phyloP scores from a whole-genome alignment of 805 yeast genomes.

The Hanseniaspora singularis region DNA sequence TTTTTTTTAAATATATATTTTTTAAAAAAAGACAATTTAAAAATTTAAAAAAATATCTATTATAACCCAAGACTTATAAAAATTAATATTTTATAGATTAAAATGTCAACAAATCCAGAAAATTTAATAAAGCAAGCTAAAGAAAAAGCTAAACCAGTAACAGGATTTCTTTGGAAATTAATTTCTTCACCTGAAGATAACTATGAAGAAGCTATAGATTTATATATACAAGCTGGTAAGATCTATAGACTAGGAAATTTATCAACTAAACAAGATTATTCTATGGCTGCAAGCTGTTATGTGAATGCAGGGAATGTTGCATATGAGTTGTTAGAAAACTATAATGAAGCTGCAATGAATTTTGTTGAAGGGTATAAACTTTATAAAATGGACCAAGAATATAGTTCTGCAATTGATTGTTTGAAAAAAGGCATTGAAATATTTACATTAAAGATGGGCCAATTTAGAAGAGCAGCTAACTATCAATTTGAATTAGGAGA shows the following conservation, averaged over 20 bases:
- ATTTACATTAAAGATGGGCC: conserved; percentile 73
- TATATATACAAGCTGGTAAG: conserved; percentile 89
- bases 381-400: conserved; percentile 60
- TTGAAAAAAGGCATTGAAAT: conserved; percentile 66
- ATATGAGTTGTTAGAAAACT: conserved; percentile 33
- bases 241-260: conserved; percentile 60
- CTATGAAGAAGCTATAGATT: conserved; percentile 84
- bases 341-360: conserved; percentile 86
- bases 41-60: no score
- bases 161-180: conserved; percentile 52
- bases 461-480: conserved; percentile 91
- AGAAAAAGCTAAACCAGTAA: conserved; percentile 53
- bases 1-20: no score
- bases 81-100: no score
- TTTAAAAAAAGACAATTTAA: no score
- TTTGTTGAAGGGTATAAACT: conserved; percentile 84
- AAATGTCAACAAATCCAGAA: conserved; percentile 9
- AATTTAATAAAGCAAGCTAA: conserved; percentile 42
- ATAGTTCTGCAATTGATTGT: conserved; percentile 58
- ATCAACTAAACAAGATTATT: conserved; percentile 72
- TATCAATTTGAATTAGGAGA: conserved; percentile 85
- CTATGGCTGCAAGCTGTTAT: conserved; percentile 75
- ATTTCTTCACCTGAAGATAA: conserved; percentile 50
- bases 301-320: conserved; percentile 35
- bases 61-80: no score